A percentile compares a stretch with the other conserved stretches of the same genome.
Evolutionary conservation across 2,329 filamentous ascomycete species (phyloP).

Genomic region (Fusarium tanahbumbuense): DNA sequence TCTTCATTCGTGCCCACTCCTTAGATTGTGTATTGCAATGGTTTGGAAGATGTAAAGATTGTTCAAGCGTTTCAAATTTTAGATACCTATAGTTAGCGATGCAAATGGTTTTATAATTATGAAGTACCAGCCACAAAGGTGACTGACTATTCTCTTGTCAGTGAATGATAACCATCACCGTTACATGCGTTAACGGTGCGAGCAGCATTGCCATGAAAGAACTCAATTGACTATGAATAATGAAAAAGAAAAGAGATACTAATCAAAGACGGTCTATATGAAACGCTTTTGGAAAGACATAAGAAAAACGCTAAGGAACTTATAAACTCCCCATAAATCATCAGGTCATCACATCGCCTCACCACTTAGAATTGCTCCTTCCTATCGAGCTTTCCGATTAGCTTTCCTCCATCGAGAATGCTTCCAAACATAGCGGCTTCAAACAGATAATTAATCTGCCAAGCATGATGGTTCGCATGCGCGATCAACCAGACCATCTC

Average conservation of each 20-base stretch:
- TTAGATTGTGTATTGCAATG: neutral
- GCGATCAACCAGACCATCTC: conserved; percentile 45
- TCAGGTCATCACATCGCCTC: neutral
- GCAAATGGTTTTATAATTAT: neutral
- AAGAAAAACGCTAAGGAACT: neutral
- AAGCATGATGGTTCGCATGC: conserved; percentile 44
- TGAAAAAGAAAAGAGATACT: too few species aligned
- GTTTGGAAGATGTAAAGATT: fast-evolving
- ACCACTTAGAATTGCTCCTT: conserved; percentile 28
- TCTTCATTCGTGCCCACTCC: neutral
- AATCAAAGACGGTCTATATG: fast-evolving
- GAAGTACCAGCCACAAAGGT: fast-evolving
- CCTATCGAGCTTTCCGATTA: conserved; percentile 48
- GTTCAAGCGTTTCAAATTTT: neutral
- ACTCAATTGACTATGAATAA: neutral
- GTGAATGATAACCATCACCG: neutral
- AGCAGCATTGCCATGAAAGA: neutral
- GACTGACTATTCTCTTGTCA: fast-evolving
- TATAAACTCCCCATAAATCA: neutral
- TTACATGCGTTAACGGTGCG: neutral
- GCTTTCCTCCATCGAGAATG: conserved; percentile 45
- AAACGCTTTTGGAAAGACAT: neutral
- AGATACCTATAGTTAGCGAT: neutral
- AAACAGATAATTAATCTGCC: conserved; percentile 49
- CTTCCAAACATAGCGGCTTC: conserved; percentile 52